Conservation (phyloP, 1,284 basidiomycete species). For the Xerocomus tenax region DNA sequence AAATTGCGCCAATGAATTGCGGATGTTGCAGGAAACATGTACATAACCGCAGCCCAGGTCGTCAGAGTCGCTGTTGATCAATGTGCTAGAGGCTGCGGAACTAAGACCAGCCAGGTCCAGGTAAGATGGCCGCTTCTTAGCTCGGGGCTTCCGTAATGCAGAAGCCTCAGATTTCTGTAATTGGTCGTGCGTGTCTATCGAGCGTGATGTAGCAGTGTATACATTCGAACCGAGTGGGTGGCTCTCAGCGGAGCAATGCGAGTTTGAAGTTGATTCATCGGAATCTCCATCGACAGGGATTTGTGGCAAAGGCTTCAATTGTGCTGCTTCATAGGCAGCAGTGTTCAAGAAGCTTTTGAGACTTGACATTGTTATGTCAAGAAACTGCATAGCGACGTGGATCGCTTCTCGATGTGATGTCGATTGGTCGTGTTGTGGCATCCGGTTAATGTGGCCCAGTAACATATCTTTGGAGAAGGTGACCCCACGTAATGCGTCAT, state of each 20-base stretch:
- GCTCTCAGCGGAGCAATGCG: constrained; percentile 7
- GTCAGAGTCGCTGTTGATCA: constrained; percentile 14
- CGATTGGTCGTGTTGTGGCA: constrained; percentile 8
- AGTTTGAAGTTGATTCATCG: background rate
- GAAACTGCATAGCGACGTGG: constrained; percentile 17
- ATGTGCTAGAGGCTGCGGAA: constrained; percentile 20
- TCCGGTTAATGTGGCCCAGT: constrained; percentile 17
- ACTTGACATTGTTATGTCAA: constrained; percentile 24
- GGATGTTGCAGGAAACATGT: constrained; percentile 22
- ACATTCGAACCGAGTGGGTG: background rate
- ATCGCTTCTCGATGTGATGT: constrained; percentile 14
- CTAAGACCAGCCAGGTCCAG: constrained; percentile 1
- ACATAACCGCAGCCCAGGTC: constrained; percentile 18
- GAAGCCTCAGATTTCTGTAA: constrained; percentile 12
- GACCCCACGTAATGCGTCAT: constrained; percentile 19
- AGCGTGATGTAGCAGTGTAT: background rate
- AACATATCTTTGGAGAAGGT: constrained; percentile 24
- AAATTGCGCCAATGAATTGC: constrained; percentile 27
- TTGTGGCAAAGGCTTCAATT: constrained; percentile 25
- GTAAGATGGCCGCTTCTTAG: constrained; percentile 9
- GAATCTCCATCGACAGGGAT: constrained; percentile 14
- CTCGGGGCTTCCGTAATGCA: constrained; percentile 14
- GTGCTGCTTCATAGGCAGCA: constrained; percentile 25
- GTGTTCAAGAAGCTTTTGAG: constrained; percentile 23
- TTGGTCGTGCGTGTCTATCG: constrained; percentile 1